A percentile compares a stretch with the other conserved stretches of the same genome.
Evolutionary conservation across 2,329 filamentous ascomycete species (phyloP).

Genomic region (Epichloe gansuensis): DNA sequence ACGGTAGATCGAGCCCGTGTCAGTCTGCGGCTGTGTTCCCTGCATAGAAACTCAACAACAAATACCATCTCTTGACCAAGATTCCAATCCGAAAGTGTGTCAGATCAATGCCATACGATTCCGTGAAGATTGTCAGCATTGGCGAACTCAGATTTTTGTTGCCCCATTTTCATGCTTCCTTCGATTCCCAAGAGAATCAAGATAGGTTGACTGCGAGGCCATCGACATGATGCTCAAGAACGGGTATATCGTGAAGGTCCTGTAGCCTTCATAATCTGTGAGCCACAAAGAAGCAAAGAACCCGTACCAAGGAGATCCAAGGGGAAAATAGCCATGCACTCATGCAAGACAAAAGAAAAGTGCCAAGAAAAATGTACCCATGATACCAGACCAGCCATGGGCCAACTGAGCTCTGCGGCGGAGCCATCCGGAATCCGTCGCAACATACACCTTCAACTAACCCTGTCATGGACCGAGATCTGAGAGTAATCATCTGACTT

Average conservation of each 20-base stretch:
- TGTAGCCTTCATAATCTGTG: not conserved
- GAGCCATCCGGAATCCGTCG: not conserved
- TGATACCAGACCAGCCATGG: not conserved
- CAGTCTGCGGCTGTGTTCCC: not conserved
- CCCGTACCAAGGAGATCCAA: not conserved
- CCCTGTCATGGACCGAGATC: not conserved
- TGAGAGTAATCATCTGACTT: not conserved
- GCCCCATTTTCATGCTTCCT: not conserved
- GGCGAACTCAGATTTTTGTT: not conserved
- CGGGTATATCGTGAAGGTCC: not conserved
- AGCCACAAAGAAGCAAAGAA: not conserved
- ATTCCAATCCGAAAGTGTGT: not conserved
- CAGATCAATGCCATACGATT: not conserved
- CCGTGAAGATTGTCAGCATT: not conserved
- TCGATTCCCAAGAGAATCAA: not conserved
- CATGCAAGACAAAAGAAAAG: not conserved
- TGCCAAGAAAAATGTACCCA: not conserved
- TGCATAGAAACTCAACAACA: not conserved
- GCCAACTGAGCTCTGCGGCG: too few species aligned
- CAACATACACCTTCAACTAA: not conserved
- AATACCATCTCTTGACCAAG: slow-evolving; percentile 1
- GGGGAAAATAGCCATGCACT: not conserved
- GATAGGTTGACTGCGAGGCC: not conserved
- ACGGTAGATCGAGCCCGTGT: not conserved
- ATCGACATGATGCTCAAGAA: not conserved